These are phyloP conservation scores for Fusarium napiforme DNA, from an alignment of 2,329 filamentous ascomycete genomes.

Conservation along the genomic window DNA sequence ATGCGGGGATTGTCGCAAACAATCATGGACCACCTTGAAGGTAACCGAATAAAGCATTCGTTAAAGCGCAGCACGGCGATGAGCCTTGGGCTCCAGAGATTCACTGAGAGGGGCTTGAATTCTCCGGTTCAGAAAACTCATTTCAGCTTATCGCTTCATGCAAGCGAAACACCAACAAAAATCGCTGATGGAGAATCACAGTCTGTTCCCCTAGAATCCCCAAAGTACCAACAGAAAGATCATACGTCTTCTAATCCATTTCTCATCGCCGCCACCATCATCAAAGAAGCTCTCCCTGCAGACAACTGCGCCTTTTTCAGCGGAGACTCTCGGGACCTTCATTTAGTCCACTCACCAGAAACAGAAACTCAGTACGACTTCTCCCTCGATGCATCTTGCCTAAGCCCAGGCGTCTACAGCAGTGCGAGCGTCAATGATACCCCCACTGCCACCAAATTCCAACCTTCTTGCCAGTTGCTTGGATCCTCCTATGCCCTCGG, in stretches of 20 bases:
- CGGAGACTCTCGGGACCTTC: background rate
- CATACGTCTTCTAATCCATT: background rate
- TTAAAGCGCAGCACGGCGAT: background rate
- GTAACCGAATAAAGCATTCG: background rate
- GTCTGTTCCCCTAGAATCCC: rapidly evolving
- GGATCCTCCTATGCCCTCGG: background rate
- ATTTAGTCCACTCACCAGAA: background rate
- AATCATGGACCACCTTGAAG: background rate
- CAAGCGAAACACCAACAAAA: no score
- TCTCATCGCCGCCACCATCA: background rate
- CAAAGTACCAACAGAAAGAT: background rate
- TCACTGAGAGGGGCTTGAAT: background rate
- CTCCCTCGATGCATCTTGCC: background rate
- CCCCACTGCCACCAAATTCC: background rate
- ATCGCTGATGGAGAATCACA: no score
- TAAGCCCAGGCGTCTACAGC: background rate
- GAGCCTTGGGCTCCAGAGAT: background rate
- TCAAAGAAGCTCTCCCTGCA: background rate
- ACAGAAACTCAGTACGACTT: background rate
- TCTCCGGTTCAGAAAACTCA: background rate
- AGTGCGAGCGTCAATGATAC: background rate
- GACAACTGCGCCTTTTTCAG: background rate
- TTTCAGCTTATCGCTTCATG: rapidly evolving
- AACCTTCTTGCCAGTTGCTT: background rate
- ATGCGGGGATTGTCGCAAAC: background rate